phyloP scores from a whole-genome alignment of 306 rosid species.

The Crataegus laevigata region DNA sequence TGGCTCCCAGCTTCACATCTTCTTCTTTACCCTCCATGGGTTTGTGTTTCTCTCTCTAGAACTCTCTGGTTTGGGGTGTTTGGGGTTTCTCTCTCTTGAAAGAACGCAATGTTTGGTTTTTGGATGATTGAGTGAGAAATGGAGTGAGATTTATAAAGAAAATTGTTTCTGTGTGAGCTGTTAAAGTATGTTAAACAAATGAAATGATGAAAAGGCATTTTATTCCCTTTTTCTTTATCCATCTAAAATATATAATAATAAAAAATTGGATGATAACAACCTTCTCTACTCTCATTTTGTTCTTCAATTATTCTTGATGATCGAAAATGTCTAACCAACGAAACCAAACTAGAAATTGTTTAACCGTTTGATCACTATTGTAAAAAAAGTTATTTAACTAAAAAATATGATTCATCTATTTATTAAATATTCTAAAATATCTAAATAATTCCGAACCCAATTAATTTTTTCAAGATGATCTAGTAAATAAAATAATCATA shows the following conservation, averaged over 20 bases:
- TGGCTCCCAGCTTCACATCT: slow-evolving; percentile 39
- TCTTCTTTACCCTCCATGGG: slow-evolving; percentile 39
- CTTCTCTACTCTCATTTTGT: no score
- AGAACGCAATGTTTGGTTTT: not conserved
- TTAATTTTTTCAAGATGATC: no score
- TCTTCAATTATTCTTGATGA: no score
- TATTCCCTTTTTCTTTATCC: not conserved
- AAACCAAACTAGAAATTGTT: no score
- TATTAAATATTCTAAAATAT: no score
- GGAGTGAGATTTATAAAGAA: slow-evolving; percentile 12
- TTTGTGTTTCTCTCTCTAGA: not conserved
- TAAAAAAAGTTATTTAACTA: no score
- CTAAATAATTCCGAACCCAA: no score
- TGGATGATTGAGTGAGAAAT: not conserved
- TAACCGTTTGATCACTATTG: no score
- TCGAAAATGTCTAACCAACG: fast-evolving
- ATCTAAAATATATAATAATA: no score
- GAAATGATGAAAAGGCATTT: not conserved
- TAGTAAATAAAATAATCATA: no score
- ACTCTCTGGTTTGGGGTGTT: not conserved
- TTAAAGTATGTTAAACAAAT: not conserved
- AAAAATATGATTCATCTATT: no score
- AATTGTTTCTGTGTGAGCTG: not conserved
- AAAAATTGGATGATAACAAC: no score
- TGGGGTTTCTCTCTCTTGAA: not conserved